These are phyloP conservation scores for Pseudogymnoascus pannorum DNA, from an alignment of 2,329 filamentous ascomycete species.

Conservation along the genomic window DNA sequence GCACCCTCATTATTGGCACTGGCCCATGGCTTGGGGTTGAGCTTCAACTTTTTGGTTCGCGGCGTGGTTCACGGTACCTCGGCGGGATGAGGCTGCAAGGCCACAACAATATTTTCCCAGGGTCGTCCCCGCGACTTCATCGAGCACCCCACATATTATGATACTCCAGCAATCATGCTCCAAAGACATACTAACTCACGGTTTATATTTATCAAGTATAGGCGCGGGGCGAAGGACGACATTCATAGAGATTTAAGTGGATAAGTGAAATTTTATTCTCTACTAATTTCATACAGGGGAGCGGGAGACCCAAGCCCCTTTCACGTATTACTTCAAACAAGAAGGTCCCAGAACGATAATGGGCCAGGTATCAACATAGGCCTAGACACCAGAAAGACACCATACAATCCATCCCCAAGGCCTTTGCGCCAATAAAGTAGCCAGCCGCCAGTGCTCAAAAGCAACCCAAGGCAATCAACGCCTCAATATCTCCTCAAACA, in stretches of 20 bases:
- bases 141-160: background rate
- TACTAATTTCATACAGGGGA: background rate
- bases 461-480: background rate
- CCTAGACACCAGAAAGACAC: conserved; percentile 4
- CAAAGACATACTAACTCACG: background rate
- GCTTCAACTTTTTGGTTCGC: background rate
- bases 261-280: background rate
- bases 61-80: background rate
- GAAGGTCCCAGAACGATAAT: background rate
- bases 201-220: background rate
- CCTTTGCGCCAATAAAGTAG: conserved; percentile 5
- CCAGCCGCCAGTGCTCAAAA: background rate
- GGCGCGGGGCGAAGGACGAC: background rate
- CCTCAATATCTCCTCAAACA: background rate
- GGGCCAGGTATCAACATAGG: background rate
- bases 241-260: background rate
- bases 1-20: conserved; percentile 6
- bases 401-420: background rate
- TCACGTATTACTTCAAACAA: conserved; percentile 4
- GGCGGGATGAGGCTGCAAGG: conserved; percentile 6
- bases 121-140: background rate
- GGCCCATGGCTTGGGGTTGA: conserved; percentile 3
- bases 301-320: conserved; percentile 5
- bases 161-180: background rate
- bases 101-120: conserved; percentile 6